phyloP scores from a whole-genome alignment of 257 asterid genomes.

The Jasminum sambac region DNA sequence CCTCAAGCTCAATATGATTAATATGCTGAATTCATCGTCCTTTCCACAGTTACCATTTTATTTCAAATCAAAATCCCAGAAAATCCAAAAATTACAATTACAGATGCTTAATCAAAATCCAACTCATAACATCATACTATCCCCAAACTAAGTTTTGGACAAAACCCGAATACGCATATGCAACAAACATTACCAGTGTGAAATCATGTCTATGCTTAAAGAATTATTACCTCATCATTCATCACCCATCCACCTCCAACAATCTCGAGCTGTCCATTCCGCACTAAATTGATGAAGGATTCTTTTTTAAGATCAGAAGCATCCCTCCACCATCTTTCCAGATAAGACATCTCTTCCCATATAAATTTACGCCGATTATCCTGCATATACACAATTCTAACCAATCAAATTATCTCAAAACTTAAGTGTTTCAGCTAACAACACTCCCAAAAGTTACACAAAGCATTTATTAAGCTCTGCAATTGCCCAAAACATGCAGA shows the following conservation, averaged over 20 bases:
- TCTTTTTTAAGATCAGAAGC: slow-evolving; percentile 68
- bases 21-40: too few relatives aligned
- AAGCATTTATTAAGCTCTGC: neutral
- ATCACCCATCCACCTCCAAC: slow-evolving; percentile 99
- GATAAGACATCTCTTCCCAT: slow-evolving; percentile 99
- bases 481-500: neutral
- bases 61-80: too few relatives aligned
- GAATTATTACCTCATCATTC: slow-evolving; percentile 88
- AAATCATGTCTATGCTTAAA: neutral
- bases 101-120: too few relatives aligned
- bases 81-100: too few relatives aligned
- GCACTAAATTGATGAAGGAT: slow-evolving; percentile 71
- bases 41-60: too few relatives aligned
- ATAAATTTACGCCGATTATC: slow-evolving; percentile 88
- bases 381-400: slow-evolving; percentile 37
- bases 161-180: slow-evolving; percentile 7
- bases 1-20: too few relatives aligned
- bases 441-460: neutral
- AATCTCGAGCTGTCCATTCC: slow-evolving; percentile 89
- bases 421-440: neutral
- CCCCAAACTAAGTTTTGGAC: slow-evolving; percentile 10
- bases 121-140: slow-evolving; percentile 9
- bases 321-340: slow-evolving; percentile 99
- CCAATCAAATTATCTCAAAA: slow-evolving; percentile 17
- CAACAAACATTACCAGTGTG: neutral